Conservation (phyloP, 352 stramenopile species). For the Globisporangium perplexum region DNA sequence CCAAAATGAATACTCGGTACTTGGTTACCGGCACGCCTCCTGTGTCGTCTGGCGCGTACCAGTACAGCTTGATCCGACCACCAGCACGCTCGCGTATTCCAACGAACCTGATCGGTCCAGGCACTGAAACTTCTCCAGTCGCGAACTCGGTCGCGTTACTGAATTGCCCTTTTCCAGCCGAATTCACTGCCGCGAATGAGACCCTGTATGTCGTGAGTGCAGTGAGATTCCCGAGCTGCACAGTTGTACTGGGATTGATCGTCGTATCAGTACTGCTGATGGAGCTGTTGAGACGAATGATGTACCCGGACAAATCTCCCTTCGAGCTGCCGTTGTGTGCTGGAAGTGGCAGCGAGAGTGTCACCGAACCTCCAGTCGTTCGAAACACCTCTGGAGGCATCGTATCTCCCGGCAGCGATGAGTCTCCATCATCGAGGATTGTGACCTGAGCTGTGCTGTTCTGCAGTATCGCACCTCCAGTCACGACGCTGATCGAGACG, state of each 20-base stretch:
- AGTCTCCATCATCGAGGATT: conserved; percentile 54
- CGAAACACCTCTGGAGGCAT: conserved; percentile 14
- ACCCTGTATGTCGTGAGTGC: conserved; percentile 31
- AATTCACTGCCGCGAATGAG: conserved; percentile 31
- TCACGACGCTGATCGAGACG: conserved; percentile 22
- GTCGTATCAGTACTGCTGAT: conserved; percentile 10
- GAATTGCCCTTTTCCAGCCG: conserved; percentile 23
- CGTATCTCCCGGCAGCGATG: conserved; percentile 25
- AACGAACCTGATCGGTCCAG: conserved; percentile 19
- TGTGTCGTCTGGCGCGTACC: conserved; percentile 36
- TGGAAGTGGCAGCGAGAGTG: conserved; percentile 23
- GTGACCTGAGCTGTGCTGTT: conserved; percentile 19
- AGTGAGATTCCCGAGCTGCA: conserved; percentile 25
- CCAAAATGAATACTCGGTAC: conserved; percentile 41
- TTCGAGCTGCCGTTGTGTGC: conserved; percentile 45
- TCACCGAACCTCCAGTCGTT: conserved; percentile 36
- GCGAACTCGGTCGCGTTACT: conserved; percentile 29
- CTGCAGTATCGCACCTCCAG: conserved; percentile 19
- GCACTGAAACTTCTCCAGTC: conserved; percentile 32
- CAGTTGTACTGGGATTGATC: conserved; percentile 2
- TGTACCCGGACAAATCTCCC: conserved; percentile 26
- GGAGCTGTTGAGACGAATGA: conserved; percentile 23
- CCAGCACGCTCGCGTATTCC: conserved; percentile 20
- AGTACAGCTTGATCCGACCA: conserved; percentile 33
- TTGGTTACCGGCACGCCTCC: conserved; percentile 51